Percentiles rank a stretch among this genome's conserved stretches.
Evolutionary conservation across 495 filamentous ascomycete species (phyloP).

Genomic region (Evansstolkia leycettana): DNA sequence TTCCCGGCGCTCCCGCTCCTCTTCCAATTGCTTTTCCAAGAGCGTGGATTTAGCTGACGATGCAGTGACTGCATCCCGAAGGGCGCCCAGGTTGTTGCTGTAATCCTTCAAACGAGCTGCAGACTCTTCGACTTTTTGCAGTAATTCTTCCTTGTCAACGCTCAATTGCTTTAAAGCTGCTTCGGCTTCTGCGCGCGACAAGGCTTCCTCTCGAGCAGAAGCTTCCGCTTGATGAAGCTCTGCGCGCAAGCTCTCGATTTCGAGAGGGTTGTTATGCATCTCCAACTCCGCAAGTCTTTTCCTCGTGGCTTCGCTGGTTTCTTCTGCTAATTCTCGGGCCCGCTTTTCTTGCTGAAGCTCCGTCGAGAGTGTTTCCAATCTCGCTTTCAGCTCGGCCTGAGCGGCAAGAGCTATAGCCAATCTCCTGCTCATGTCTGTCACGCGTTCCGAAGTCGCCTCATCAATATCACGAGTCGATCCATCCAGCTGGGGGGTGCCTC

Average conservation of each 20-base stretch:
- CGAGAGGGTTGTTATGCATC: slow-evolving; percentile 66
- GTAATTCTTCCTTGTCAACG: slow-evolving; percentile 74
- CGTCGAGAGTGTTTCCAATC: slow-evolving; percentile 48
- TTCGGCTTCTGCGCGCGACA: slow-evolving; percentile 61
- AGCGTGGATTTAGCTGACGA: slow-evolving; percentile 61
- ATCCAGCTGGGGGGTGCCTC: slow-evolving; percentile 60
- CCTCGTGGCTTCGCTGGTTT: slow-evolving; percentile 70
- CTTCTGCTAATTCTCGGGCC: slow-evolving; percentile 73
- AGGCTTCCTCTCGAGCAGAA: slow-evolving; percentile 64
- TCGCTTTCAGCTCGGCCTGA: slow-evolving; percentile 63
- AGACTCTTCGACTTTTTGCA: slow-evolving; percentile 55
- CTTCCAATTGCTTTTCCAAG: slow-evolving; percentile 72
- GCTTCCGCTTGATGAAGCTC: slow-evolving; percentile 70
- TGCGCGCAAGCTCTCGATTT: slow-evolving; percentile 72
- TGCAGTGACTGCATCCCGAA: slow-evolving; percentile 68
- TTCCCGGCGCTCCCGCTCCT: slow-evolving; percentile 68
- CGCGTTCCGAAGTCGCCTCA: slow-evolving; percentile 46
- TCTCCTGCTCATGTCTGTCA: slow-evolving; percentile 68
- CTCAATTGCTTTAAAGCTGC: slow-evolving; percentile 58
- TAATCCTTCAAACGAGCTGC: slow-evolving; percentile 56
- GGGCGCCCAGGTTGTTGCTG: slow-evolving; percentile 54
- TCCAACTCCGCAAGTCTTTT: slow-evolving; percentile 76
- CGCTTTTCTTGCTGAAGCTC: slow-evolving; percentile 74
- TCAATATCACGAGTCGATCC: slow-evolving; percentile 40
- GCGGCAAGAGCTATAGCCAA: slow-evolving; percentile 66